Base-by-base conservation (phyloP, 768 basidiomycete species). In the Rhizopogon sp. region DNA sequence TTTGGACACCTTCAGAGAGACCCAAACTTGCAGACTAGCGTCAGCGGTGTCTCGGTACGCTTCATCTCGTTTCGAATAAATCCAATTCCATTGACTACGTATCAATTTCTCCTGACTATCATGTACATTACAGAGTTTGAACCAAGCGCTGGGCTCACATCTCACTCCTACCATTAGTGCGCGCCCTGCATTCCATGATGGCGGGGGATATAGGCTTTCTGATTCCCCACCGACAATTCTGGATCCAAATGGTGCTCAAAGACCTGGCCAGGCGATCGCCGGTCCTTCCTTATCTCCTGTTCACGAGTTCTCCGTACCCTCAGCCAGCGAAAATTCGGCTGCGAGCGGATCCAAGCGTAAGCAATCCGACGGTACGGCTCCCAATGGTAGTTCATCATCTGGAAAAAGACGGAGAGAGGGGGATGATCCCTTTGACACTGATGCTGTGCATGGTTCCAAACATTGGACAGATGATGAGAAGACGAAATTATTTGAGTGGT, bases 391-490 rank as follows among this genome's bases (percentile, higher is more conserved):
- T 50, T 51, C 37, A 29, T 70, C 70, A 8, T 43, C 65, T 2
- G 63, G 64, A 9, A 72, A 72, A 45, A 65, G 66, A 54, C 65
- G 69, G 17, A 61, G 69, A 42, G 70, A 70, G 5, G 59, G 47
- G 2, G 70, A 72, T 25, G 69, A 70, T 6, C 50, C 54, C n/a
- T 70, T 70, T 35, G 69, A 72, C 25, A 46, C 47, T 10, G 69
- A 77, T 52, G 66, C 68, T 8, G 77, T 72, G 4, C 79, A 81
- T 56, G 88, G 88, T 25, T 85, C 88, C 1, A 90, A 90, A 60
- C 88, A 91, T 61, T 91, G 88, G 88, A 87, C 87, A 0, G 89
- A 90, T 66, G 87, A 89, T 8, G 88, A 91, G 64, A 91, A 90
- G 70, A 78, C 86, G 13, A 82, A 79, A 58, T 73, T 91, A 44